Percentiles rank a stretch among this genome's conserved stretches.
Evolutionary conservation across 73 alveolate genomes (phyloP).

Genomic region (Paramecium octaurelia): DNA sequence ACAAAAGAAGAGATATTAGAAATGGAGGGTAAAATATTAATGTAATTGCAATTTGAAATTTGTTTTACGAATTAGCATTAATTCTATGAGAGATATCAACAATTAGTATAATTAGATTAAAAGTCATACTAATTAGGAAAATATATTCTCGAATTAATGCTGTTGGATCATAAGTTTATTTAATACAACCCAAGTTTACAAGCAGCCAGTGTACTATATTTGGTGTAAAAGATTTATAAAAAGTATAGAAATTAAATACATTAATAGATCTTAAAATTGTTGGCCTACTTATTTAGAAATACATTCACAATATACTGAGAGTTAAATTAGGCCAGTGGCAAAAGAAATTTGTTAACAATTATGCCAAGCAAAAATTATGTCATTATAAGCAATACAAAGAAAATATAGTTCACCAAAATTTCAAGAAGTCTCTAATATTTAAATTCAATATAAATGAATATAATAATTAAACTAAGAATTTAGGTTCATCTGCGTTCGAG

Average conservation of each 20-base stretch:
- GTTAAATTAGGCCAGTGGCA: neutral
- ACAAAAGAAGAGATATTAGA: constrained; percentile 71
- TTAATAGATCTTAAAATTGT: neutral
- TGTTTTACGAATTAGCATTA: constrained; percentile 66
- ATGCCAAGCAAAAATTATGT: neutral
- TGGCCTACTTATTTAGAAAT: constrained; percentile 3
- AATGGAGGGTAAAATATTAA: constrained; percentile 80
- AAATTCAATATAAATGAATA: constrained; percentile 22
- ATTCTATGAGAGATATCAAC: constrained; percentile 67
- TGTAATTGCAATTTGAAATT: constrained; percentile 71
- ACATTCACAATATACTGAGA: neutral
- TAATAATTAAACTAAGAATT: neutral
- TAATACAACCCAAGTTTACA: constrained; percentile 65
- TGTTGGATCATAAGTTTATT: constrained; percentile 64
- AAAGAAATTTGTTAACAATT: neutral
- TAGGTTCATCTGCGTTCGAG: constrained; percentile 3
- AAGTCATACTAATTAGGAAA: constrained; percentile 68
- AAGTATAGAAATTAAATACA: neutral
- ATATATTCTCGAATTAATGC: constrained; percentile 69
- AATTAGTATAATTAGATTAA: constrained; percentile 59
- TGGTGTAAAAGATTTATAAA: constrained; percentile 46
- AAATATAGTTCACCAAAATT: constrained; percentile 15
- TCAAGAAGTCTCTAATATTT: constrained; percentile 9
- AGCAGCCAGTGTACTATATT: constrained; percentile 58
- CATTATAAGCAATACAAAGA: neutral